These are phyloP conservation scores for Boletus barrowsii DNA, from an alignment of 768 basidiomycete species.

Conservation along the genomic window DNA sequence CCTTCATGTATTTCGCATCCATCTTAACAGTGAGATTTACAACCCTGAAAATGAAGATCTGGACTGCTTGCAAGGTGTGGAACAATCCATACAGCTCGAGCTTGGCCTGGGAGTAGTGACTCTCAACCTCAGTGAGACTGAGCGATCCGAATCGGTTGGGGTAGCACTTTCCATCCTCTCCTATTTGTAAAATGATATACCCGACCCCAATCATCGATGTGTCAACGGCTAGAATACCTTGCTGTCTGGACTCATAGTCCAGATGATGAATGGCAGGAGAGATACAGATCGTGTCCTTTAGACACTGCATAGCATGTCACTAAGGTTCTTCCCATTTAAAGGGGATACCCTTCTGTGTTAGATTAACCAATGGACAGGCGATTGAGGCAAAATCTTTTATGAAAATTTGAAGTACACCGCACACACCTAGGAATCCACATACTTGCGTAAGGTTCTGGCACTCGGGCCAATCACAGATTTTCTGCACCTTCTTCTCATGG, in stretches of 20 bases:
- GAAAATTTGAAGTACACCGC: neutral
- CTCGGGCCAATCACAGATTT: neutral
- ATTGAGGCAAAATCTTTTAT: neutral
- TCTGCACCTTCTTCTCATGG: too few species aligned
- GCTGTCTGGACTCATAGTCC: neutral
- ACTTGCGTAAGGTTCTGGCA: neutral
- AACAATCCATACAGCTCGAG: neutral
- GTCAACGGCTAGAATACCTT: neutral
- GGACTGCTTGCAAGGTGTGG: too few species aligned
- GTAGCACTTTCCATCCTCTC: neutral
- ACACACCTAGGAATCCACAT: neutral
- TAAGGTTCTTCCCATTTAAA: neutral
- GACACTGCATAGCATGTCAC: neutral
- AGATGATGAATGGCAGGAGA: neutral
- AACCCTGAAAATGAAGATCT: too few species aligned
- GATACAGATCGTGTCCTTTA: neutral
- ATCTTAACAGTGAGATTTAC: too few species aligned
- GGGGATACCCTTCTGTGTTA: neutral
- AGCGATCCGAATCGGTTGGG: neutral
- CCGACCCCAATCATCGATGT: neutral
- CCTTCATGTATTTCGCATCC: too few species aligned
- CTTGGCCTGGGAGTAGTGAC: neutral
- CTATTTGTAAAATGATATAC: neutral
- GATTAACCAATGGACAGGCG: neutral
- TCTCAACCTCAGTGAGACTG: neutral